Evolutionary conservation across 106 monocot genomes (phyloP), one percentile per base, ranked within the genome.

Genomic region (Posidonia australis): DNA sequence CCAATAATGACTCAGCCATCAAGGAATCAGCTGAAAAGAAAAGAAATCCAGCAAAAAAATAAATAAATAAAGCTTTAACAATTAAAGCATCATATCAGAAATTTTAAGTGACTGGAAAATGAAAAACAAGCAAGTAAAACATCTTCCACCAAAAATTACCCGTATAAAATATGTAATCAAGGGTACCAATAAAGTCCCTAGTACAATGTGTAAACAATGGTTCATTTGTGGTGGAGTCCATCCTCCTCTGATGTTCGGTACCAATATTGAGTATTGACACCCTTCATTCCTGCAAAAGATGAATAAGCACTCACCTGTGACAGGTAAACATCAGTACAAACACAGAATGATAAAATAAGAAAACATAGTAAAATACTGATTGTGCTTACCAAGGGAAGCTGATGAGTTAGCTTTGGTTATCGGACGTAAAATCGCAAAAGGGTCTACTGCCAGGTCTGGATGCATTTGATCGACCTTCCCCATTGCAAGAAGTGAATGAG

Each of bases 91-190:
- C n/a, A n/a, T n/a, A n/a, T n/a, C n/a, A n/a, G n/a, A n/a, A n/a
- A n/a, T n/a, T n/a, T n/a, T n/a, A n/a, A n/a, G n/a, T n/a, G n/a
- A n/a, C n/a, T n/a, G n/a, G n/a, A n/a, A n/a, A n/a, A n/a, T n/a
- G n/a, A n/a, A 36, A 36, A 36, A 36, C 7, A 36, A 36, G 36
- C 36, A 36, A 36, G 36, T 36, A 7, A 2, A 36, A 36, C 36
- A 36, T 7, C 7, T 2, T 4, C 36, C 36, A 2, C 2, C 36
- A 14, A 17, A 19, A 42, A 20, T n/a, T 63, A 99, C 98, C 98
- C 49, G 98, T 88, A 79, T 92, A 99, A 71, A 99, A 99, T 65
- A 99, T 91, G 72, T 99, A 99, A 69, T 99, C 98, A 62, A 83
- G 52, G 4, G 98, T 99, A 13, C 87, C 91, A 69, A 88, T 78